phyloP scores from a whole-genome alignment of 2,329 filamentous ascomycete genomes.

The Chalara sp. region DNA sequence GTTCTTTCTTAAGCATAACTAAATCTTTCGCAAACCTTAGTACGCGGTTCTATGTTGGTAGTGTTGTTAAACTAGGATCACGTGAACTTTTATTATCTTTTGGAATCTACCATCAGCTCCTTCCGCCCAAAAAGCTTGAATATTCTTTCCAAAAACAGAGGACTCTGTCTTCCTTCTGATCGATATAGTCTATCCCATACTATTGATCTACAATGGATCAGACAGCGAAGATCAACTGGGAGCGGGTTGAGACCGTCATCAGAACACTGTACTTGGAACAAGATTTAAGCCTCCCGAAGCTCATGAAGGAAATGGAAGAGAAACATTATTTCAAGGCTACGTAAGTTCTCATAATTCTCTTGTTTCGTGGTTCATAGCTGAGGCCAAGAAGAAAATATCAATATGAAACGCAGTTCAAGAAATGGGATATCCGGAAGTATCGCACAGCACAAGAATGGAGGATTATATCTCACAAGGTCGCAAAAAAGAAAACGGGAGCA shows the following conservation, averaged over 20 bases:
- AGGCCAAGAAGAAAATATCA: slow-evolving; percentile 6
- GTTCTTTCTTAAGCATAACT: too few species aligned
- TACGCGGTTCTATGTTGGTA: too few species aligned
- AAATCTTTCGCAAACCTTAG: too few species aligned
- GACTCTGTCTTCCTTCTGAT: too few species aligned
- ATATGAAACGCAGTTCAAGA: slow-evolving; percentile 10
- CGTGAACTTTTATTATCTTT: neutral
- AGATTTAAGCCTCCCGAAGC: slow-evolving; percentile 1
- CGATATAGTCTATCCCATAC: neutral
- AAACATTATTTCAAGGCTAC: slow-evolving; percentile 3
- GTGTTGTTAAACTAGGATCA: too few species aligned
- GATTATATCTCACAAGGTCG: slow-evolving; percentile 1
- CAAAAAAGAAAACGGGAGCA: slow-evolving; percentile 1
- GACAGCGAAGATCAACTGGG: slow-evolving; percentile 1
- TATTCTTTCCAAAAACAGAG: too few species aligned
- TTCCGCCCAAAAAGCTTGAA: too few species aligned
- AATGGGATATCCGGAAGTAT: slow-evolving; percentile 8
- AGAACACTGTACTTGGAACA: slow-evolving; percentile 4
- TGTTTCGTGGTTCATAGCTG: neutral
- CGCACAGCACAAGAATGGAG: slow-evolving; percentile 5
- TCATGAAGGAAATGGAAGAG: slow-evolving; percentile 5
- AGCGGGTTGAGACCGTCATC: slow-evolving; percentile 1
- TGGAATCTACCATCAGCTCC: neutral
- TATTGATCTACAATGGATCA: neutral
- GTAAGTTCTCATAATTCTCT: neutral